These are phyloP conservation scores for Torulaspora microellipsoides DNA, from an alignment of 805 yeast species.

Conservation along the genomic window DNA sequence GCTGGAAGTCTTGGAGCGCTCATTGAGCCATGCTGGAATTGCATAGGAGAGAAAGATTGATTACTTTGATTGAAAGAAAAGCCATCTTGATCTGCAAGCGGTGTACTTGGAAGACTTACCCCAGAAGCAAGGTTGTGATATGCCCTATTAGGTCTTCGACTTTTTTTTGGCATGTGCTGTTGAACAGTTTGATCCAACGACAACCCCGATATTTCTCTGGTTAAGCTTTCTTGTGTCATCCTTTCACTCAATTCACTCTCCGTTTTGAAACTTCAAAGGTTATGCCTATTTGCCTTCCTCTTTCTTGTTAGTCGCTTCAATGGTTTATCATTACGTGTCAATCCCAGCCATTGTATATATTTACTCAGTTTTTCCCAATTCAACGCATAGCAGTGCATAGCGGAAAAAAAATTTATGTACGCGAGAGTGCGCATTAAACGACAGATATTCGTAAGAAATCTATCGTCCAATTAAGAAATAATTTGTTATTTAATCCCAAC, in stretches of 20 bases:
- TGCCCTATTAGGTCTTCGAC: conserved; percentile 32
- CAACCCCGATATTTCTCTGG: conserved; percentile 19
- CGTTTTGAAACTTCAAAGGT: too few relatives aligned
- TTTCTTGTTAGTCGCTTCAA: too few relatives aligned
- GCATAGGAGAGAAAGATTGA: conserved; percentile 14
- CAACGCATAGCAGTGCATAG: too few relatives aligned
- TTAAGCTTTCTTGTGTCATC: conserved; percentile 17
- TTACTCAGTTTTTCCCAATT: too few relatives aligned
- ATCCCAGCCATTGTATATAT: too few relatives aligned
- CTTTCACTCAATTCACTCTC: background rate
- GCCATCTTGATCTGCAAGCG: conserved; percentile 9
- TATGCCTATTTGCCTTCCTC: too few relatives aligned
- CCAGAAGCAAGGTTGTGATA: conserved; percentile 24
- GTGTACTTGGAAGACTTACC: conserved; percentile 12
- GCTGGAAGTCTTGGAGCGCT: conserved; percentile 10
- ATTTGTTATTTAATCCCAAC: too few relatives aligned
- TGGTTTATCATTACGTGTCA: too few relatives aligned
- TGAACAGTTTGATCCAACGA: conserved; percentile 19
- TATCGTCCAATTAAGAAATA: too few relatives aligned
- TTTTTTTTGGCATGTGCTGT: conserved; percentile 17
- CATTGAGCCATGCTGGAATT: conserved; percentile 9
- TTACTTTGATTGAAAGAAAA: conserved; percentile 6
- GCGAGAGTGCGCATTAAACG: too few relatives aligned
- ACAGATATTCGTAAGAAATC: too few relatives aligned
- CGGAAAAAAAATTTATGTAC: too few relatives aligned